phyloP scores from a whole-genome alignment of 2,329 filamentous ascomycete genomes.

The Pseudomassariella vexata region DNA sequence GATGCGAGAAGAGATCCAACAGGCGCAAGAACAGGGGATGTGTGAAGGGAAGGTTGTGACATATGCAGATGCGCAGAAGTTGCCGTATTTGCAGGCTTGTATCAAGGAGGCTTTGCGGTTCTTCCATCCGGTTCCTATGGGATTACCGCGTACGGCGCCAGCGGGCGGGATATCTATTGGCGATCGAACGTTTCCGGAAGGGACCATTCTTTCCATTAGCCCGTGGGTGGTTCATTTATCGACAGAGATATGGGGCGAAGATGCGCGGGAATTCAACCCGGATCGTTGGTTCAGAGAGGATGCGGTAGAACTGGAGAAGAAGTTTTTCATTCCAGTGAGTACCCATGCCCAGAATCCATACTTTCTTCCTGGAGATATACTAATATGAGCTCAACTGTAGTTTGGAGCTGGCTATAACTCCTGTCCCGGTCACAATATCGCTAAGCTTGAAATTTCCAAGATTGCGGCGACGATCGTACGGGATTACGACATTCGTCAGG shows the following conservation, averaged over 20 bases:
- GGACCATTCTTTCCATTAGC: slow-evolving; percentile 19
- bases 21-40: slow-evolving; percentile 7
- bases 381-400: neutral
- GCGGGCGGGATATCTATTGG: slow-evolving; percentile 19
- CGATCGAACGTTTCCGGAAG: slow-evolving; percentile 18
- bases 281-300: slow-evolving; percentile 16
- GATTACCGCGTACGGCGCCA: slow-evolving; percentile 19
- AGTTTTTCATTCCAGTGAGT: slow-evolving; percentile 15
- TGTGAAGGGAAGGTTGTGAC: slow-evolving; percentile 11
- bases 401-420: slow-evolving; percentile 6
- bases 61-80: slow-evolving; percentile 19
- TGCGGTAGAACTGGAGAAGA: slow-evolving; percentile 11
- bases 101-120: slow-evolving; percentile 26
- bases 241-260: slow-evolving; percentile 14
- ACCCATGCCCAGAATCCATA: neutral
- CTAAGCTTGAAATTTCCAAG: slow-evolving; percentile 13
- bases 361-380: neutral
- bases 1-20: slow-evolving; percentile 15
- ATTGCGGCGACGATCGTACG: slow-evolving; percentile 12
- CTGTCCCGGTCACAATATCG: slow-evolving; percentile 13
- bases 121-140: slow-evolving; percentile 19
- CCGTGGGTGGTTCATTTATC: slow-evolving; percentile 20
- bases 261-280: slow-evolving; percentile 16
- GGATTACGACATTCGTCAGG: slow-evolving; percentile 12
- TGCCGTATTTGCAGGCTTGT: slow-evolving; percentile 26